Conservation (phyloP, 31 red algal genomes). For the Odonthalia washingtoniensis region DNA sequence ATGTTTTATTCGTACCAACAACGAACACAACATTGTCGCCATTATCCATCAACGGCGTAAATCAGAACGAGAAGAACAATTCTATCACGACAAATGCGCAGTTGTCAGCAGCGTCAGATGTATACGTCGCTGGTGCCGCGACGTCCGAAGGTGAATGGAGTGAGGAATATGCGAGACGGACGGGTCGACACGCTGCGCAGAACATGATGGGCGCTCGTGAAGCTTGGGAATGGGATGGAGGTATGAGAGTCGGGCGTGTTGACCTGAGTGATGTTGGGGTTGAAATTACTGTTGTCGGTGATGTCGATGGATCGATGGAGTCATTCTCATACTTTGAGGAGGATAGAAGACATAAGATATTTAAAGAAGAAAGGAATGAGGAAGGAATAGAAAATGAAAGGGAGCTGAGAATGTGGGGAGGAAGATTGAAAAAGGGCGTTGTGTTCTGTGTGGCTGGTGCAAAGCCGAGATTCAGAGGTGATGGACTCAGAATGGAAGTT, state of each 20-base stretch:
- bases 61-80: slow-evolving; percentile 1
- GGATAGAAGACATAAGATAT: slow-evolving; percentile 19
- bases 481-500: slow-evolving; percentile 41
- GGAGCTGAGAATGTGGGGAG: slow-evolving; percentile 44
- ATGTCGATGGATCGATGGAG: slow-evolving; percentile 57
- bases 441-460: slow-evolving; percentile 58
- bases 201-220: slow-evolving; percentile 65
- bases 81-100: slow-evolving; percentile 53
- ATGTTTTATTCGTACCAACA: slow-evolving; percentile 67
- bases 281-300: slow-evolving; percentile 41
- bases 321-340: slow-evolving; percentile 61
- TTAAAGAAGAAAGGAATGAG: too few species aligned
- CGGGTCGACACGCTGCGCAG: slow-evolving; percentile 60
- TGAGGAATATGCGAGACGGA: slow-evolving; percentile 49
- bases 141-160: slow-evolving; percentile 46
- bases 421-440: slow-evolving; percentile 47
- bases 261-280: slow-evolving; percentile 40
- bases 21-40: slow-evolving; percentile 7
- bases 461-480: slow-evolving; percentile 44
- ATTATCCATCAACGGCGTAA: slow-evolving; percentile 25
- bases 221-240: slow-evolving; percentile 16
- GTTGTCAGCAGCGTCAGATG: slow-evolving; percentile 51
- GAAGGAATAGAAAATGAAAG: too few species aligned
- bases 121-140: slow-evolving; percentile 65
- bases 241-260: slow-evolving; percentile 28